Conservation (phyloP, 2,329 filamentous ascomycete species). For the Elsinoe ampelina region DNA sequence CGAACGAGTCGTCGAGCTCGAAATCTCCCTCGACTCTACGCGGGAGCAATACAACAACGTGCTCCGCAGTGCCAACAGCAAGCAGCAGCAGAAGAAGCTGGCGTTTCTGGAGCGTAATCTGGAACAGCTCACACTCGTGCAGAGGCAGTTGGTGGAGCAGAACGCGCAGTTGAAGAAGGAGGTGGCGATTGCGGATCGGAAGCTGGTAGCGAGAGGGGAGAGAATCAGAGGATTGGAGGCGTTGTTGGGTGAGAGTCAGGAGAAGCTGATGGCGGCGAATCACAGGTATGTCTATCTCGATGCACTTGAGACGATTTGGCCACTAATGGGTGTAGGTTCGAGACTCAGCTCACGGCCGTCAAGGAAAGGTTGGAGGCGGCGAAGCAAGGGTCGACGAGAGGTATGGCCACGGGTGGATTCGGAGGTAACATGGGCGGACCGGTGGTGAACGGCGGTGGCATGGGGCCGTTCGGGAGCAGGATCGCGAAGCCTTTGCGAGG, state of each 20-base stretch:
- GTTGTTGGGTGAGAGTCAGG: slow-evolving; percentile 90
- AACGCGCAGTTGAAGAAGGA: slow-evolving; percentile 98
- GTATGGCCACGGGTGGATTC: slow-evolving; percentile 42
- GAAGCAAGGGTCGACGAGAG: slow-evolving; percentile 82
- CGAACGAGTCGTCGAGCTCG: slow-evolving; percentile 90
- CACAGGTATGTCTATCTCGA: slow-evolving; percentile 63
- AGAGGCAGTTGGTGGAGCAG: slow-evolving; percentile 95
- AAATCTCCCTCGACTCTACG: slow-evolving; percentile 95
- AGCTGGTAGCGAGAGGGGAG: slow-evolving; percentile 92
- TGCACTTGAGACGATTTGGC: not conserved
- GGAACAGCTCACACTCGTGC: slow-evolving; percentile 93
- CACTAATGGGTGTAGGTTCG: slow-evolving; percentile 57
- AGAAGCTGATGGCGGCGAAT: slow-evolving; percentile 94
- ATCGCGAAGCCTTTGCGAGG: slow-evolving; percentile 58
- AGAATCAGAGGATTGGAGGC: slow-evolving; percentile 89
- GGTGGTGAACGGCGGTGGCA: slow-evolving; percentile 37
- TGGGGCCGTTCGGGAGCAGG: slow-evolving; percentile 60
- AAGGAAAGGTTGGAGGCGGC: slow-evolving; percentile 96
- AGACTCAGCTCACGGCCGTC: slow-evolving; percentile 90
- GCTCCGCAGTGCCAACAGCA: slow-evolving; percentile 89
- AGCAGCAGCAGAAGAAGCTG: slow-evolving; percentile 99
- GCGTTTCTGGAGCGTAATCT: slow-evolving; percentile 97
- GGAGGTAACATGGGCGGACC: slow-evolving; percentile 20
- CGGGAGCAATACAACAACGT: slow-evolving; percentile 99
- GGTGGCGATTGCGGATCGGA: slow-evolving; percentile 94